These are phyloP conservation scores for Penicillium odoratum DNA, from an alignment of 495 filamentous ascomycete genomes.

Conservation along the genomic window DNA sequence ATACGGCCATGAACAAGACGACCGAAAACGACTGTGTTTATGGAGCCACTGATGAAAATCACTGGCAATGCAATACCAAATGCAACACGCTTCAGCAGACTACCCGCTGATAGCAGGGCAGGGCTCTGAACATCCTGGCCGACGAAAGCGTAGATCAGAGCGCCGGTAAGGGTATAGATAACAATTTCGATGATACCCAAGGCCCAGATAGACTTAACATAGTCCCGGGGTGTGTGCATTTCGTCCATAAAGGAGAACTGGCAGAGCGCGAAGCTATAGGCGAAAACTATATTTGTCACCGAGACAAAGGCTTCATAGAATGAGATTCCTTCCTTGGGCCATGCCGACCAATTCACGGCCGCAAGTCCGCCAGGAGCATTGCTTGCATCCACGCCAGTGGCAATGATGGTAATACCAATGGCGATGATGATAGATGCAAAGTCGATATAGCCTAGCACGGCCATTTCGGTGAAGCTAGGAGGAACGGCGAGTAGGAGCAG, in stretches of 20 bases:
- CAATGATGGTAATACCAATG: conserved; percentile 67
- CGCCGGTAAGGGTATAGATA: conserved; percentile 64
- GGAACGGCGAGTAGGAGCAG: conserved; percentile 60
- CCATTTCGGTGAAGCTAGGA: conserved; percentile 47
- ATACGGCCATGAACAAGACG: conserved; percentile 60
- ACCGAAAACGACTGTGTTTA: conserved; percentile 56
- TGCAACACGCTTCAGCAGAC: conserved; percentile 59
- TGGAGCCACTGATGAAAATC: conserved; percentile 63
- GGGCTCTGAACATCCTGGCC: conserved; percentile 62
- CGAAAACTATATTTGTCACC: conserved; percentile 67
- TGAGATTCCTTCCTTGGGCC: conserved; percentile 27
- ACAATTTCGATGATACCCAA: conserved; percentile 58
- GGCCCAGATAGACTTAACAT: conserved; percentile 56
- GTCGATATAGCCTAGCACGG: conserved; percentile 58
- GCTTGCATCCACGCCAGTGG: conserved; percentile 47
- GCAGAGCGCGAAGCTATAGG: conserved; percentile 59
- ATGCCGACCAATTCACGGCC: conserved; percentile 33
- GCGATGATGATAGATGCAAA: conserved; percentile 62
- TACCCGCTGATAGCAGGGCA: conserved; percentile 60
- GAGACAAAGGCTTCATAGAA: conserved; percentile 49
- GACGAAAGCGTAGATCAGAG: conserved; percentile 65
- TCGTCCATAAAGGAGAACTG: conserved; percentile 44
- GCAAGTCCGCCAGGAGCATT: conserved; percentile 30
- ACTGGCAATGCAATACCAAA: conserved; percentile 72
- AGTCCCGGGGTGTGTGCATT: conserved; percentile 65